Percentiles rank a stretch among this genome's conserved stretches.
Conservation (phyloP, 1,139 yeast genomes). For the Kodamaea sp. region DNA sequence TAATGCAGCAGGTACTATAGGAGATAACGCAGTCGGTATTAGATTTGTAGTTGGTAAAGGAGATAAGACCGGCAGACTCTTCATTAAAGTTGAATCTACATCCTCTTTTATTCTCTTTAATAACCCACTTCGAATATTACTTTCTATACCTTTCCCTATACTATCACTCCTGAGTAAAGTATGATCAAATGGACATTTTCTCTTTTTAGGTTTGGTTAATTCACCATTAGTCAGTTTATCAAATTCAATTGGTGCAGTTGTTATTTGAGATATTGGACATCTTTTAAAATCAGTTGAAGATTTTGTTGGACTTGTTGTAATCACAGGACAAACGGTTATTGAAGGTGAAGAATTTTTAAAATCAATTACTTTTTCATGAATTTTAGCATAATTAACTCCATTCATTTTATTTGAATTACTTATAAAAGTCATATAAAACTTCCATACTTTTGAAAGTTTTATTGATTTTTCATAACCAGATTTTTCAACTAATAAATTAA, state of each 20-base stretch:
- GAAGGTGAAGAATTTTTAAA: conserved; percentile 16
- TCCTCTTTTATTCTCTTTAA: conserved; percentile 4
- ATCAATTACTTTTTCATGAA: conserved; percentile 35
- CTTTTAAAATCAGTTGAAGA: conserved; percentile 14
- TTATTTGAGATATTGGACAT: conserved; percentile 33
- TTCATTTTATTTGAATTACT: conserved; percentile 29
- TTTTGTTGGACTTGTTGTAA: background rate
- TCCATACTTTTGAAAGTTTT: conserved; percentile 39
- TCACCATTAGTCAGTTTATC: background rate
- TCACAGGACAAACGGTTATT: conserved; percentile 15
- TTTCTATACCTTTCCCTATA: conserved; percentile 22
- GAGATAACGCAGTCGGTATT: conserved; percentile 1
- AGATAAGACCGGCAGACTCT: too few species aligned
- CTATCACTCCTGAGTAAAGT: conserved; percentile 15
- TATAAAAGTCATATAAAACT: conserved; percentile 37
- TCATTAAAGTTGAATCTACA: too few species aligned
- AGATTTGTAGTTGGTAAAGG: conserved; percentile 4
- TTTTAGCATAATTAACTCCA: conserved; percentile 29
- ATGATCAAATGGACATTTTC: conserved; percentile 37
- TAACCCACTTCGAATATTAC: conserved; percentile 22
- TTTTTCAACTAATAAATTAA: conserved; percentile 17
- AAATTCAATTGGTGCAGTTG: conserved; percentile 20
- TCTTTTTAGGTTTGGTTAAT: conserved; percentile 8
- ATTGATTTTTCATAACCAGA: conserved; percentile 18
- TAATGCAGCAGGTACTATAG: background rate